These are phyloP conservation scores for Silene latifolia DNA, from an alignment of 148 eudicot species.

Conservation along the genomic window DNA sequence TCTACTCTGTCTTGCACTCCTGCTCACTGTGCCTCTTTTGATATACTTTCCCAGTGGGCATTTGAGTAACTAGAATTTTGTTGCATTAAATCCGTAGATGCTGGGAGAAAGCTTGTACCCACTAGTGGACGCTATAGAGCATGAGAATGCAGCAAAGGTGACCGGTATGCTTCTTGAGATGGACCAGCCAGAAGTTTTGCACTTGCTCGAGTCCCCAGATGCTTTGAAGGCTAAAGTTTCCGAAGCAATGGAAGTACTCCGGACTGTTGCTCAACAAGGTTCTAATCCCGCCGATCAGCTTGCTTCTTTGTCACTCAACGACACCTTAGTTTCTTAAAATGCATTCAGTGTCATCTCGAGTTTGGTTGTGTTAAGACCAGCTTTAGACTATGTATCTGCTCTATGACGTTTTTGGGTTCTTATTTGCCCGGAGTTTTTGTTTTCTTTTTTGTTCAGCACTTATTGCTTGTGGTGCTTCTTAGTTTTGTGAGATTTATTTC, in stretches of 20 bases:
- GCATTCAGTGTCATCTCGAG: neutral
- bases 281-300: slow-evolving; percentile 58
- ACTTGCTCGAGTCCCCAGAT: slow-evolving; percentile 46
- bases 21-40: neutral
- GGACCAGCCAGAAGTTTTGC: slow-evolving; percentile 7
- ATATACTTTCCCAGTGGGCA: neutral
- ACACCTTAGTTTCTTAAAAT: slow-evolving; percentile 46
- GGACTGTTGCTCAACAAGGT: slow-evolving; percentile 65
- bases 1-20: neutral
- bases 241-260: slow-evolving; percentile 83
- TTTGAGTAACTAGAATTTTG: neutral
- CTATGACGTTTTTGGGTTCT: neutral
- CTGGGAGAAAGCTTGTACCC: slow-evolving; percentile 83
- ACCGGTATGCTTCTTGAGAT: slow-evolving; percentile 33
- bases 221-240: slow-evolving; percentile 81
- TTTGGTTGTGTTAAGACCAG: neutral
- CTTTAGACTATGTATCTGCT: neutral
- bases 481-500: no score
- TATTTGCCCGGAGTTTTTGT: neutral
- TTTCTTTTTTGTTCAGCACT: neutral
- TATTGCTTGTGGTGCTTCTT: no score
- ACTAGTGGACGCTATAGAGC: slow-evolving; percentile 78
- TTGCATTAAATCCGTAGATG: slow-evolving; percentile 40
- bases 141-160: slow-evolving; percentile 82
- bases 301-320: slow-evolving; percentile 60